Evolutionary conservation across 2,329 filamentous ascomycete species (phyloP).

Genomic region (Stachybotrys chartarum): DNA sequence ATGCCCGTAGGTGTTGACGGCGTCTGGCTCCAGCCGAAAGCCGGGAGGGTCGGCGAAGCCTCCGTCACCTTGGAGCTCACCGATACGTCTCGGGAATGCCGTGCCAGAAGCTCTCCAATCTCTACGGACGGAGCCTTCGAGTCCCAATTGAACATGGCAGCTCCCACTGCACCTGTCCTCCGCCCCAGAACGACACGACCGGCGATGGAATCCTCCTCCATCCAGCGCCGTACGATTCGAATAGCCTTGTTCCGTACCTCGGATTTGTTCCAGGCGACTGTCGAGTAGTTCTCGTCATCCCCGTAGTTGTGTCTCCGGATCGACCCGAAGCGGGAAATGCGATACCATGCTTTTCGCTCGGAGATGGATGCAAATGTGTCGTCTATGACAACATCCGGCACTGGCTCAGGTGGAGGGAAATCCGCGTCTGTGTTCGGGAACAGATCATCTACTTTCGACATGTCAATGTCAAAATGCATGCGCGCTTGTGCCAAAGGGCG

Average conservation of each 20-base stretch:
- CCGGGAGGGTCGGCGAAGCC: constrained; percentile 16
- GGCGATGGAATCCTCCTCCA: constrained; percentile 55
- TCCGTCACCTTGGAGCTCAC: background rate
- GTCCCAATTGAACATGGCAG: constrained; percentile 56
- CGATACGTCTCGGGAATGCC: constrained; percentile 14
- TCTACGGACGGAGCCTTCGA: constrained; percentile 42
- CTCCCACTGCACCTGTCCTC: constrained; percentile 31
- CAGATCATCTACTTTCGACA: constrained; percentile 24
- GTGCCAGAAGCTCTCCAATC: constrained; percentile 29
- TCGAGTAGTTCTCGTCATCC: constrained; percentile 52
- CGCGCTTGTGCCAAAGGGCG: background rate
- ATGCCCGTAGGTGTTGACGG: constrained; percentile 8
- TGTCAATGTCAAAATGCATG: constrained; percentile 21
- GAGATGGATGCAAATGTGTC: constrained; percentile 48
- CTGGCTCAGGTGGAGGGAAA: constrained; percentile 20
- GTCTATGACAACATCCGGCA: constrained; percentile 39
- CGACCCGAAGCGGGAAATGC: constrained; percentile 53
- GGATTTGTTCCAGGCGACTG: constrained; percentile 51
- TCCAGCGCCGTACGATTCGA: constrained; percentile 56
- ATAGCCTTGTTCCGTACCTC: constrained; percentile 45
- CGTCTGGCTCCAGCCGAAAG: constrained; percentile 23
- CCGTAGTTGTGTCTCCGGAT: constrained; percentile 48
- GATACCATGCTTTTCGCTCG: constrained; percentile 59
- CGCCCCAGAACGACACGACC: constrained; percentile 36
- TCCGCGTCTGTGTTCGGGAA: constrained; percentile 17